Evolutionary conservation across 768 basidiomycete species (phyloP), one percentile per base, ranked within the genome.

Genomic region (Neoboletus magnificus): DNA sequence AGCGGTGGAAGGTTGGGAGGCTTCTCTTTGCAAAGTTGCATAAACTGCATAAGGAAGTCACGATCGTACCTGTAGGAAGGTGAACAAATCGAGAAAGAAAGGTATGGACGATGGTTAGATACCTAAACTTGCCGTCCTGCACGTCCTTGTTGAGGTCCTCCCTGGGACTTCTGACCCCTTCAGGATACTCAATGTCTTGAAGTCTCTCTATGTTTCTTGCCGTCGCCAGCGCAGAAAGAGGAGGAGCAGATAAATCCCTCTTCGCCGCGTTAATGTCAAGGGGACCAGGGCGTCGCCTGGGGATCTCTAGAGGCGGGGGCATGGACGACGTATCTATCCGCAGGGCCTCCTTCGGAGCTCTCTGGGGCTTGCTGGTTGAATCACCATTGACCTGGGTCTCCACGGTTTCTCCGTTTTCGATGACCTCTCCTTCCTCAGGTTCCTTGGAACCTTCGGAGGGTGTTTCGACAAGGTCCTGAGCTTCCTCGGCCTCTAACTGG

Each of bases 11-110:
- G 85, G 52, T 82, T 79, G 51, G 91, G 93, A 4, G 97, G 96
- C 73, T 94, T 95, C 76, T 98, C 96, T 71, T 85, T 91, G 80
- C 97, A 99, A 57, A 96, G 74, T 23, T 76, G 74, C 91, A 97
- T 94, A 77, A 99, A 99, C 69, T 99, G 96, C 56, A 99, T 74
- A 25, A 99, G 81, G 84, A 99, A 99, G 20, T 95, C 93, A 35
- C 95, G 93, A 71, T 98, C 93, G 70, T 99, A 99, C 66, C 96
- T 93, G 23, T 25, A 53, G 23, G n/a, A 50, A 49, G 20, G 18
- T 59, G 42, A 66, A 40, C 16, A 63, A 52, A 52, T 10, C 5
- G 20, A 45, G 43, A 42, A 37, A 32, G 5, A 47, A 48, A 8
- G 32, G 6, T 9, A 16, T 0, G 2, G 27, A 9, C 16, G 3